Percentiles rank a stretch among this genome's conserved stretches.
These are phyloP conservation scores for Psilocybe cyanescens DNA, from an alignment of 768 basidiomycete species.

Conservation along the genomic window DNA sequence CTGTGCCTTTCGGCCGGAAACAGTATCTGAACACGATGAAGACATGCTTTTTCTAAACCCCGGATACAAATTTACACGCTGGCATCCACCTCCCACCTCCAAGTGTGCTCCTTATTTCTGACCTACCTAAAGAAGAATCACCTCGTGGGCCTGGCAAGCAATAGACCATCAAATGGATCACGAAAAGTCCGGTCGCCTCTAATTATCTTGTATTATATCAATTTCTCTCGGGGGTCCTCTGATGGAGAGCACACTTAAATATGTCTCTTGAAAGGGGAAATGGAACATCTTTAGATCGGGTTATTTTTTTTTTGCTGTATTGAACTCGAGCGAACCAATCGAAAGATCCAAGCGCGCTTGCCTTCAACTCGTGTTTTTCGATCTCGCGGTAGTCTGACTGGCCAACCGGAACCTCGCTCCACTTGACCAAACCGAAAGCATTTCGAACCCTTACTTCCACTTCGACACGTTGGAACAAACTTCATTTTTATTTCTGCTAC, in stretches of 20 bases:
- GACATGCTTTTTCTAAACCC: constrained; percentile 70
- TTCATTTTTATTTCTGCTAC: constrained; percentile 69
- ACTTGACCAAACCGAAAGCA: constrained; percentile 61
- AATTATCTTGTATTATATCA: constrained; percentile 25
- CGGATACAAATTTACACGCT: constrained; percentile 70
- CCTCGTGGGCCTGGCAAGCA: constrained; percentile 40
- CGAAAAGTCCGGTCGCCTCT: constrained; percentile 31
- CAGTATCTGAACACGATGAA: constrained; percentile 62
- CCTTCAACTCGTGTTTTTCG: constrained; percentile 65
- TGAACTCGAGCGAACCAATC: constrained; percentile 36
- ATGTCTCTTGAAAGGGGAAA: constrained; percentile 27
- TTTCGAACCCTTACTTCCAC: constrained; percentile 66
- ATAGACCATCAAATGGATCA: constrained; percentile 31
- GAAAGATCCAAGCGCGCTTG: constrained; percentile 49
- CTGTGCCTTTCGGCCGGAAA: constrained; percentile 58
- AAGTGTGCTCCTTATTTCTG: constrained; percentile 54
- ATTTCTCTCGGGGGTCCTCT: constrained; percentile 26
- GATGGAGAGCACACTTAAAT: constrained; percentile 19
- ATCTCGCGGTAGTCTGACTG: constrained; percentile 58
- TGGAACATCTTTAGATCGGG: constrained; percentile 28
- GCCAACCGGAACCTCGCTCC: constrained; percentile 71
- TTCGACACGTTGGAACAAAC: constrained; percentile 74
- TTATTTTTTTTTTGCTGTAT: constrained; percentile 24
- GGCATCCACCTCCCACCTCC: constrained; percentile 44
- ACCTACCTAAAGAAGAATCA: constrained; percentile 58